Evolutionary conservation across 1,284 basidiomycete species (phyloP).

Genomic region (Erythrobasidium hasegawianum): DNA sequence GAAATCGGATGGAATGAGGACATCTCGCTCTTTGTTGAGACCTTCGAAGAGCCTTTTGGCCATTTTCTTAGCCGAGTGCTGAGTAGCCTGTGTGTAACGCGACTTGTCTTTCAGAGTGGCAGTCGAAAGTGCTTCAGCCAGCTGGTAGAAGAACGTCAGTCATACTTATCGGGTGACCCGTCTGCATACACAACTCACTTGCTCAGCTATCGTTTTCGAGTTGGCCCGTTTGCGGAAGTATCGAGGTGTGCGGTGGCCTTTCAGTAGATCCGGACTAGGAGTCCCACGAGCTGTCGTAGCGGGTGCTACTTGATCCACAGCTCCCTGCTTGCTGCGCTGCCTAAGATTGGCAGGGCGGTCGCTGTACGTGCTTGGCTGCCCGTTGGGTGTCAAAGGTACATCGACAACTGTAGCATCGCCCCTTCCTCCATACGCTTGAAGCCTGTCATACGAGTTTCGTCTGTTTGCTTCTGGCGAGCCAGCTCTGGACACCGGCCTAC

Average conservation of each 20-base stretch:
- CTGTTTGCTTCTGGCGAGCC: constrained; percentile 14
- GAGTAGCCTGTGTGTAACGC: constrained; percentile 46
- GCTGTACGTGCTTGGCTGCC: neutral
- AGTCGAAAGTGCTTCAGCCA: constrained; percentile 40
- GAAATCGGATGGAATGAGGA: constrained; percentile 31
- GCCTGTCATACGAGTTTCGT: neutral
- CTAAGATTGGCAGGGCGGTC: constrained; percentile 15
- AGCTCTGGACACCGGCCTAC: constrained; percentile 16
- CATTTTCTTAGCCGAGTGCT: constrained; percentile 66
- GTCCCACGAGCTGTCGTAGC: neutral
- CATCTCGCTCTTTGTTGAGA: constrained; percentile 56
- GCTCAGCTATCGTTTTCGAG: constrained; percentile 33
- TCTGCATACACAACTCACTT: constrained; percentile 3
- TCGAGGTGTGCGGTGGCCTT: constrained; percentile 4
- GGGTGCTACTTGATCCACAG: constrained; percentile 5
- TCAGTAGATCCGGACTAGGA: constrained; percentile 18
- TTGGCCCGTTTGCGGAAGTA: constrained; percentile 27
- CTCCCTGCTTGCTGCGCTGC: constrained; percentile 4
- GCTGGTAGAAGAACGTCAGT: constrained; percentile 12
- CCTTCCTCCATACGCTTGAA: neutral
- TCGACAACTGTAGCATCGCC: constrained; percentile 15
- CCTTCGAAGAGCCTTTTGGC: constrained; percentile 69
- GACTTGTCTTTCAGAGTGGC: constrained; percentile 46
- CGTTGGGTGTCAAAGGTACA: constrained; percentile 25
- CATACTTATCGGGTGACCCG: neutral